A percentile compares a stretch with the other conserved stretches of the same genome.
Evolutionary conservation across 2,329 filamentous ascomycete genomes (phyloP).

Genomic region (Amylocarpus encephaloides): DNA sequence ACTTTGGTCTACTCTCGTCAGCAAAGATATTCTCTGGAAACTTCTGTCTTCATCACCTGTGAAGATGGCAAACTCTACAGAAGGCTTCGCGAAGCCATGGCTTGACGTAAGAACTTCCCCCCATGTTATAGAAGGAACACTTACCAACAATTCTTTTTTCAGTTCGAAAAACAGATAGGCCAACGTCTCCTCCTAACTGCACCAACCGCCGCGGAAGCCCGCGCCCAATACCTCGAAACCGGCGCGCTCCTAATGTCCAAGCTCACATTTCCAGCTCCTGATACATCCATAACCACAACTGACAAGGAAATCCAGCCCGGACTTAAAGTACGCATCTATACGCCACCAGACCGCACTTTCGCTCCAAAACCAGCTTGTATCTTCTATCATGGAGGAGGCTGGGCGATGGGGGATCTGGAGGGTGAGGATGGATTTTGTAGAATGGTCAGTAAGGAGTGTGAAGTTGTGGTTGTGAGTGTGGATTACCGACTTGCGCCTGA

Average conservation of each 20-base stretch:
- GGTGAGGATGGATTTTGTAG: conserved; percentile 30
- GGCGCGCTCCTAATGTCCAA: conserved; percentile 7
- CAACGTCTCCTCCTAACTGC: conserved; percentile 8
- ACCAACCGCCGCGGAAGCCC: conserved; percentile 2
- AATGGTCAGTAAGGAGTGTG: conserved; percentile 24
- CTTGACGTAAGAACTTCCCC: conserved; percentile 9
- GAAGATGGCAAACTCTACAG: background rate
- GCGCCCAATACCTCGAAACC: background rate
- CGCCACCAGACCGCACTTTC: conserved; percentile 28
- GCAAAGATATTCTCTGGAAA: background rate
- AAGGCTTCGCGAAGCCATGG: conserved; percentile 13
- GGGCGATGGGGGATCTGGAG: conserved; percentile 34
- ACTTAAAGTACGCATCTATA: conserved; percentile 32
- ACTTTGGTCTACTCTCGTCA: too few relatives aligned
- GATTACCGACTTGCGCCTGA: conserved; percentile 33
- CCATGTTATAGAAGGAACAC: background rate
- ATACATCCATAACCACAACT: conserved; percentile 30
- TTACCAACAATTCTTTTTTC: background rate
- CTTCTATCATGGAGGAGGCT: conserved; percentile 34
- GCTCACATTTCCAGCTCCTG: conserved; percentile 25
- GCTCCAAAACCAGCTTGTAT: conserved; percentile 30
- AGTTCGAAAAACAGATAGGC: conserved; percentile 17
- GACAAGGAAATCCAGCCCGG: conserved; percentile 27
- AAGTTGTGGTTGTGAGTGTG: conserved; percentile 32
- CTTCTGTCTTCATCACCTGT: background rate